Evolutionary conservation across 148 eudicot genomes (phyloP).

Genomic region (Amaranthus palmeri): DNA sequence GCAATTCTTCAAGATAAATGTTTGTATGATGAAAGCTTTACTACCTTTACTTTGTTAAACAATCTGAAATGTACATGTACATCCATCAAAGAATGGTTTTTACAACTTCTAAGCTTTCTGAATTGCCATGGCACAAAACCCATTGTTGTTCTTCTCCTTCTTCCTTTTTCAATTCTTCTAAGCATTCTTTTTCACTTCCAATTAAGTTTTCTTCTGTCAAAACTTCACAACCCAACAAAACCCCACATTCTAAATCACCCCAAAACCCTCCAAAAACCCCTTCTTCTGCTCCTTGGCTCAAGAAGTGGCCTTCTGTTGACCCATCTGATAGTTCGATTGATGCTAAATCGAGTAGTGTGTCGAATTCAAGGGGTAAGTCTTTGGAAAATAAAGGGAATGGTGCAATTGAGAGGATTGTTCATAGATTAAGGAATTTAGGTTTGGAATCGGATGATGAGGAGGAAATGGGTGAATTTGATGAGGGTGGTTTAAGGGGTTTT

Average conservation of each 20-base stretch:
- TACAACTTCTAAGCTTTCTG: conserved; percentile 37
- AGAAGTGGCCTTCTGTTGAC: conserved; percentile 51
- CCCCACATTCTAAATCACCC: conserved; percentile 28
- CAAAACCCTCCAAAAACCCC: conserved; percentile 29
- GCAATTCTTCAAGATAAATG: not conserved
- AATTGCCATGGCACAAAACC: conserved; percentile 34
- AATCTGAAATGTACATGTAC: conserved; percentile 27
- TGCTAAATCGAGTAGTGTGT: not conserved
- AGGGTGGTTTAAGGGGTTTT: conserved; percentile 7
- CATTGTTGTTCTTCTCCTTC: conserved; percentile 21
- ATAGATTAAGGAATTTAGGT: conserved; percentile 65
- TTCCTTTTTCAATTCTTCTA: conserved; percentile 30
- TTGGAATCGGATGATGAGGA: conserved; percentile 65
- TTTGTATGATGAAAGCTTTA: conserved; percentile 13
- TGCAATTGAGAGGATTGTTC: conserved; percentile 80
- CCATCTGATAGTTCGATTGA: conserved; percentile 15
- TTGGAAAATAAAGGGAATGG: conserved; percentile 29
- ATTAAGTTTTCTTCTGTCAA: conserved; percentile 44
- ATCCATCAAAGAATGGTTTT: conserved; percentile 30
- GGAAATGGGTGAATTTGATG: conserved; percentile 16
- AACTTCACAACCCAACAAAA: conserved; percentile 33
- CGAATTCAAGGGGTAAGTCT: conserved; percentile 1
- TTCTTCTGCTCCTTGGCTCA: conserved; percentile 59
- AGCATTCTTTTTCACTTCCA: conserved; percentile 30
- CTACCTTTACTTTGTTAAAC: not conserved